Conservation (phyloP, 2,329 filamentous ascomycete genomes). For the Teratosphaeria zuluensis region DNA sequence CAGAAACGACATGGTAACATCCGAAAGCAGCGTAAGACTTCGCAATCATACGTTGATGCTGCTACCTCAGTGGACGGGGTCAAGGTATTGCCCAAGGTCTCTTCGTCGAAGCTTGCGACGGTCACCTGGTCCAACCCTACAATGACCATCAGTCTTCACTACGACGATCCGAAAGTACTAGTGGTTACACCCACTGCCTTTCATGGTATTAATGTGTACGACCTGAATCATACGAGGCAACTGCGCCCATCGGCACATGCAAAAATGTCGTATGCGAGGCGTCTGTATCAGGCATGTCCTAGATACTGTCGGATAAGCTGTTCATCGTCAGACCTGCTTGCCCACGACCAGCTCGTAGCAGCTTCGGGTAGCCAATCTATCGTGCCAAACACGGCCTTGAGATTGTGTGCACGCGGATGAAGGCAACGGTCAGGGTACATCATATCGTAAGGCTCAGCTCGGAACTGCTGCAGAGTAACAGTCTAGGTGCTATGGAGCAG, state of each 20-base stretch:
- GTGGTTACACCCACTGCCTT: neutral
- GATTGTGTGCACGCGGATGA: neutral
- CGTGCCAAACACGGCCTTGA: neutral
- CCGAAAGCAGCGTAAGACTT: neutral
- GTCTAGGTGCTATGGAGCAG: neutral
- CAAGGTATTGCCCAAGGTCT: neutral
- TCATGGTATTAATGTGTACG: neutral
- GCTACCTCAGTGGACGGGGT: neutral
- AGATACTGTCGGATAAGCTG: neutral
- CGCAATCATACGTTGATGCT: neutral
- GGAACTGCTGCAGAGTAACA: neutral
- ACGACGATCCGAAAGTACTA: neutral
- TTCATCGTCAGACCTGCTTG: neutral
- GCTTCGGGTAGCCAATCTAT: neutral
- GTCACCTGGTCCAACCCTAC: neutral
- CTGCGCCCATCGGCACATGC: neutral
- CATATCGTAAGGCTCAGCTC: neutral
- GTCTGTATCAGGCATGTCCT: neutral
- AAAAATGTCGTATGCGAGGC: neutral
- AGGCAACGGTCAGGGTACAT: neutral
- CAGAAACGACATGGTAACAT: neutral
- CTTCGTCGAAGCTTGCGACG: no score
- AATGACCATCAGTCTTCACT: neutral
- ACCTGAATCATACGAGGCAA: neutral
- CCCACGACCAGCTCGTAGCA: neutral